Base-by-base conservation (phyloP, 2,329 filamentous ascomycete species). In the Xylaria sp. region DNA sequence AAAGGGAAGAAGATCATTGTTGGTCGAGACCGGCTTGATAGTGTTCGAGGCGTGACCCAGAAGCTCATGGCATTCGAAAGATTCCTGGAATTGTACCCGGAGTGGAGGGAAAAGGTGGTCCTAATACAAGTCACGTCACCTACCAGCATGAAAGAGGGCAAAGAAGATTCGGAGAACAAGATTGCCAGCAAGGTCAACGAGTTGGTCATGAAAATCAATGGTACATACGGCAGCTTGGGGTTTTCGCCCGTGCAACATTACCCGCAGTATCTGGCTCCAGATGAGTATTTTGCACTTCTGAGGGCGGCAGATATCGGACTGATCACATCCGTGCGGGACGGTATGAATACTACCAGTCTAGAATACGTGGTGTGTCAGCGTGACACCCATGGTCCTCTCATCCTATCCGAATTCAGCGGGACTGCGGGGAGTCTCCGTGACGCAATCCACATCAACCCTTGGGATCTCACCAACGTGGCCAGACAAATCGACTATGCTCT, bases 271-370 rank as follows among this genome's bases (percentile, higher is more conserved):
- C 87, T 98, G 55, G 91, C 90, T 57, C 92, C 91, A 73, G 92
- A 94, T 75, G 94, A 98, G 81, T 98, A 98, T 81, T 97, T 97
- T 80, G 94, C 95, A 3, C 88, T 98, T n/a, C 87, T 98, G 62
- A 90, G 95, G 28, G 90, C 94, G 2, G 94, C 92, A 41, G 94
- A 98, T 79, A 93, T 98, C 73, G 95, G 94, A 3, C 85, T 98
- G 60, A 98, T 98, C 80, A 98, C 96, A 7, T 97, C 94, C 74
- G 94, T 98, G 25, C 90, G 95, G 69, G 96, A 98, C 80, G 95
- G 95, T 67, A 98, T 98, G 94, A 98, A 98, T 84, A 98, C 95
- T 0, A 97, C 94, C 23, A 97, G 94, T 79, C 85, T 98, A 74
- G 96, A 98, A 81, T 98, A 98, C 79, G 90, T 98, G 66, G 88